phyloP scores from a whole-genome alignment of 768 basidiomycete genomes.

The Leucosporidium yakuticum region DNA sequence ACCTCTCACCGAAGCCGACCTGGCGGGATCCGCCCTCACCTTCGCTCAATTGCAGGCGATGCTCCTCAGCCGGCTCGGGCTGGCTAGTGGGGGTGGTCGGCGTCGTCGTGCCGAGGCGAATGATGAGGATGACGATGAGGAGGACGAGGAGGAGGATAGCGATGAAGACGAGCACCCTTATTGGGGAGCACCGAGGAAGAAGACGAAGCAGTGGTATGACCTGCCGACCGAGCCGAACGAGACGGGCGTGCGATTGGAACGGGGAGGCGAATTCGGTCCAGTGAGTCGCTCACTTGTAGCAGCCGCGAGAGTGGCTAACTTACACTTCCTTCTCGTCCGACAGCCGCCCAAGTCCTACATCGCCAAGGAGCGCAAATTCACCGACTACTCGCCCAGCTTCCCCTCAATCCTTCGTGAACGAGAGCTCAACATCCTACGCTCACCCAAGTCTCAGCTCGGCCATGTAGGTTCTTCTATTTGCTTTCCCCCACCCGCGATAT shows the following conservation, averaged over 20 bases:
- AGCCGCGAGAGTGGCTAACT: too few species aligned
- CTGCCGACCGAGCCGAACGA: conserved; percentile 15
- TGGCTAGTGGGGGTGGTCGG: background rate
- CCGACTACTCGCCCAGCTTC: conserved; percentile 11
- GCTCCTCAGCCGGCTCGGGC: conserved; percentile 13
- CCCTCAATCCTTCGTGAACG: conserved; percentile 15
- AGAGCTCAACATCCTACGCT: conserved; percentile 5
- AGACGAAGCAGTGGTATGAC: conserved; percentile 26
- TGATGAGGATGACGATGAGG: conserved; percentile 13
- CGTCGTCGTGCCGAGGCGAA: background rate
- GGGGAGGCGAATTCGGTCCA: conserved; percentile 73
- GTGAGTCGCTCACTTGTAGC: conserved; percentile 42
- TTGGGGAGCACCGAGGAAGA: background rate
- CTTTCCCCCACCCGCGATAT: background rate
- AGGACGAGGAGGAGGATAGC: conserved; percentile 23
- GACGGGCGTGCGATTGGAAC: conserved; percentile 60
- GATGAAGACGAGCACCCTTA: conserved; percentile 16
- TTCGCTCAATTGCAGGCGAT: conserved; percentile 16
- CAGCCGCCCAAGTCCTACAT: background rate
- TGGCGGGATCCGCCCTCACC: conserved; percentile 11
- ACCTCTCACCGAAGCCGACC: conserved; percentile 4
- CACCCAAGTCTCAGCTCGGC: conserved; percentile 7
- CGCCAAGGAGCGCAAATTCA: background rate
- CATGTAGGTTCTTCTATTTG: background rate
- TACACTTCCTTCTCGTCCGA: too few species aligned